Evolutionary conservation across 768 basidiomycete genomes (phyloP).

Genomic region (Cystobasidium ongulense): DNA sequence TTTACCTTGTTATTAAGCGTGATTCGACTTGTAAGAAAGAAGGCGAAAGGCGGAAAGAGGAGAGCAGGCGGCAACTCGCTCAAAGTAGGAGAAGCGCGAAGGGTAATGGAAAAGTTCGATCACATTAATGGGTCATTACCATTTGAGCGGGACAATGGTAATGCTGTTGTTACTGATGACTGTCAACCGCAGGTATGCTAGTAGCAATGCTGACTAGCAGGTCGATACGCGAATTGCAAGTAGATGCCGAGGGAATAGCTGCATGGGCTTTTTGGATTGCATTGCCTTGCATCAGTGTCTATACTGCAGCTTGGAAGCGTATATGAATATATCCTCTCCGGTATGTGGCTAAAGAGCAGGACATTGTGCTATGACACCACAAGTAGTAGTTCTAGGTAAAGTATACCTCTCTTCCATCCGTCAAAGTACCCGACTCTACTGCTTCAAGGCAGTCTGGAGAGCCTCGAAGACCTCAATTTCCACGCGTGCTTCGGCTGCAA

Average conservation of each 20-base stretch:
- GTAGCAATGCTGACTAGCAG: no score
- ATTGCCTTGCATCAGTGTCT: no score
- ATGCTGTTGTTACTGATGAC: not conserved
- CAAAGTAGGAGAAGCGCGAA: conserved; percentile 2
- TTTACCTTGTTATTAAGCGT: not conserved
- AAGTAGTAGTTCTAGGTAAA: not conserved
- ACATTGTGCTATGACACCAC: no score
- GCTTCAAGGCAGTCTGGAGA: conserved; percentile 71
- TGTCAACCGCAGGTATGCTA: no score
- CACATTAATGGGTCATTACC: not conserved
- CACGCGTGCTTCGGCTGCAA: conserved; percentile 46
- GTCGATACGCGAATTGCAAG: no score
- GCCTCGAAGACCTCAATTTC: conserved; percentile 96
- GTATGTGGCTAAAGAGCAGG: no score
- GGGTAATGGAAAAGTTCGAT: conserved; percentile 19
- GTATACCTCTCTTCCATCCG: not conserved
- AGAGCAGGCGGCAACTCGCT: not conserved
- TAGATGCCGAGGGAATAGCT: no score
- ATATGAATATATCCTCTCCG: no score
- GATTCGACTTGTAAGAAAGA: conserved; percentile 37
- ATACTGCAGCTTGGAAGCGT: no score
- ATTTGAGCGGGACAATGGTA: not conserved
- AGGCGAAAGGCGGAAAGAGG: conserved; percentile 80
- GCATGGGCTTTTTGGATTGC: no score
- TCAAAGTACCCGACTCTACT: conserved; percentile 31